Percentiles rank a stretch among this genome's conserved stretches.
Evolutionary conservation across 441 rosid genomes (phyloP).

Genomic region (Populus hybrid): DNA sequence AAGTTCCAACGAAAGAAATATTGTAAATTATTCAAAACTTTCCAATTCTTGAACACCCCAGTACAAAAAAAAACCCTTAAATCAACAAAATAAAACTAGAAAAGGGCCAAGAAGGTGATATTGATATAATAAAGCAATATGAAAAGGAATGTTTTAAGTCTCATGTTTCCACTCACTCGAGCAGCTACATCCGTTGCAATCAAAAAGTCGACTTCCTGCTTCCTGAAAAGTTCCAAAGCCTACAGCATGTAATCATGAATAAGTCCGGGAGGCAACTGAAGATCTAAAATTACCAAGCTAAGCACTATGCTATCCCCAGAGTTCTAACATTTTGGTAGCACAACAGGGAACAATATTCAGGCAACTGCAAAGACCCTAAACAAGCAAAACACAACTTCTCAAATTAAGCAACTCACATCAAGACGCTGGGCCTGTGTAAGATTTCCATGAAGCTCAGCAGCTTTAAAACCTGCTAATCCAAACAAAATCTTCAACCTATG

Average conservation of each 20-base stretch:
- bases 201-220: slow-evolving; percentile 85
- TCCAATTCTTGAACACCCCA: background rate
- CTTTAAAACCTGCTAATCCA: slow-evolving; percentile 79
- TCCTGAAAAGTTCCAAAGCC: slow-evolving; percentile 96
- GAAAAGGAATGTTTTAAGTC: background rate
- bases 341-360: background rate
- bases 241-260: slow-evolving; percentile 29
- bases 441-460: slow-evolving; percentile 98
- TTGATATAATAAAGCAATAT: background rate
- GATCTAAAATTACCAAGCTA: background rate
- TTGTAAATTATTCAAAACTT: background rate
- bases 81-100: background rate
- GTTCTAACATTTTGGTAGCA: background rate
- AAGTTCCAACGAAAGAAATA: background rate
- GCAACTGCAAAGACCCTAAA: background rate
- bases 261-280: slow-evolving; percentile 15
- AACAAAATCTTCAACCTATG: slow-evolving; percentile 94
- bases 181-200: slow-evolving; percentile 98
- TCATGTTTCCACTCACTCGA: slow-evolving; percentile 58
- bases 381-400: slow-evolving; percentile 3
- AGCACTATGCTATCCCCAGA: background rate
- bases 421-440: slow-evolving; percentile 97
- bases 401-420: slow-evolving; percentile 61
- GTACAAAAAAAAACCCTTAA: background rate
- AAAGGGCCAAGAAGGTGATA: background rate